Percentiles rank a stretch among this genome's conserved stretches.
phyloP scores from a whole-genome alignment of 768 basidiomycete species.

The Calocybe gangraenosa region DNA sequence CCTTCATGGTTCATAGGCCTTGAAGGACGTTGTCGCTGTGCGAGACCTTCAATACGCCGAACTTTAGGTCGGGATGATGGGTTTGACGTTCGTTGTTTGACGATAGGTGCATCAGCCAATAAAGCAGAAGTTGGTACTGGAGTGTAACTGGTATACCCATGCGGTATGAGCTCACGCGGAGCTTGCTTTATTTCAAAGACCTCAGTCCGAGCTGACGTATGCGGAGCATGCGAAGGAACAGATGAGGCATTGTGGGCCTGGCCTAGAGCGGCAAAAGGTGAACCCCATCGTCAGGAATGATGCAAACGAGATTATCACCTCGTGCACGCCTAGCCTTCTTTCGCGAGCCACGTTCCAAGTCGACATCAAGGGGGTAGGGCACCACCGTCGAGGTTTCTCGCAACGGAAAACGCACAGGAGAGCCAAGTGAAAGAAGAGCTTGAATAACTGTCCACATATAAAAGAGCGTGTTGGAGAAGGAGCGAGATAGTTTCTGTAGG shows the following conservation, averaged over 20 bases:
- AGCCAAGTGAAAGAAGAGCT: conserved; percentile 15
- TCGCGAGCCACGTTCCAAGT: conserved; percentile 12
- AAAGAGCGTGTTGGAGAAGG: conserved; percentile 17
- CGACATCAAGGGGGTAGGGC: conserved; percentile 6
- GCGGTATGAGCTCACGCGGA: too few relatives aligned
- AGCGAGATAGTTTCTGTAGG: conserved; percentile 12
- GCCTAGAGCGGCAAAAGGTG: background rate
- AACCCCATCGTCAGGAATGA: background rate
- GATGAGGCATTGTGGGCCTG: background rate
- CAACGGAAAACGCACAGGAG: conserved; percentile 10
- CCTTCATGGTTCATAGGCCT: too few relatives aligned
- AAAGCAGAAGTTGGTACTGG: too few relatives aligned
- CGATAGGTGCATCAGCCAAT: too few relatives aligned
- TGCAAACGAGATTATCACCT: background rate
- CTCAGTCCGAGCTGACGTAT: background rate
- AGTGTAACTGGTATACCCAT: too few relatives aligned
- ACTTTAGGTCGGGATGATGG: too few relatives aligned
- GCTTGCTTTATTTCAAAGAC: background rate
- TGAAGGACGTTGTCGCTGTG: too few relatives aligned
- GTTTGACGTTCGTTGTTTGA: too few relatives aligned
- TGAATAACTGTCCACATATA: conserved; percentile 18
- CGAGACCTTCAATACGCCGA: too few relatives aligned
- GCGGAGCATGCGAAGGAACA: background rate
- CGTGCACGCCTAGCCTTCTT: background rate
- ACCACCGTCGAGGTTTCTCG: conserved; percentile 13